Evolutionary conservation across 2,329 filamentous ascomycete genomes (phyloP).

Genomic region (Sclerotiophoma versabilis): DNA sequence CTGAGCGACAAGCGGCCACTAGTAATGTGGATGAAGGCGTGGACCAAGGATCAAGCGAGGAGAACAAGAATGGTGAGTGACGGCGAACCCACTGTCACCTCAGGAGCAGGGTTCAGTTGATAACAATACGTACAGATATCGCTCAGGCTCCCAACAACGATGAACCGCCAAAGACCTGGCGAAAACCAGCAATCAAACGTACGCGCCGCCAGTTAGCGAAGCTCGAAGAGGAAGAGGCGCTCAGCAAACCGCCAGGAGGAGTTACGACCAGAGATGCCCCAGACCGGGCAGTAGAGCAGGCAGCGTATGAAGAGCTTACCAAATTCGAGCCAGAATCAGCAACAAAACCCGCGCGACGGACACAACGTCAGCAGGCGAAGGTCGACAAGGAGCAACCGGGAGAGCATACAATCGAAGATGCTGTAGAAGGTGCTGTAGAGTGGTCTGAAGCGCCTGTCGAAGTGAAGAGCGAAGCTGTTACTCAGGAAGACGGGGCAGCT

Average conservation of each 20-base stretch:
- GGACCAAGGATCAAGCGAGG: conserved; percentile 28
- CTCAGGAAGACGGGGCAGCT: not conserved
- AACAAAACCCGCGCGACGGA: conserved; percentile 1
- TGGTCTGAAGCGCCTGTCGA: not conserved
- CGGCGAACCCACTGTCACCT: conserved; percentile 3
- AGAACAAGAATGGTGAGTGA: conserved; percentile 29
- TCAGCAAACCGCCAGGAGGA: conserved; percentile 26
- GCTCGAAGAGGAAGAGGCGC: conserved; percentile 41
- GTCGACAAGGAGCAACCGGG: not conserved
- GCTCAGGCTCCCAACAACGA: conserved; percentile 28
- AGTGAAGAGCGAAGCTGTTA: not conserved
- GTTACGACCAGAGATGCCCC: not conserved
- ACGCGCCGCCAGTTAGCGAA: conserved; percentile 47
- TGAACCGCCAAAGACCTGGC: conserved; percentile 33
- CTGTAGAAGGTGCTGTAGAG: not conserved
- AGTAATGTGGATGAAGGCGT: conserved; percentile 30
- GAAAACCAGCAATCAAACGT: conserved; percentile 39
- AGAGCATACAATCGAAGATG: not conserved
- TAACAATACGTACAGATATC: conserved; percentile 29
- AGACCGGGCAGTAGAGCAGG: not conserved
- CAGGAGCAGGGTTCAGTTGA: conserved; percentile 20
- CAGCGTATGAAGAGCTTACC: not conserved
- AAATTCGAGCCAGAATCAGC: not conserved
- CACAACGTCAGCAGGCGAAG: conserved; percentile 10
- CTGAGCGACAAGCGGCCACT: conserved; percentile 29